These are phyloP conservation scores for Barnettozyma sp. DNA, from an alignment of 805 yeast species.

Conservation along the genomic window DNA sequence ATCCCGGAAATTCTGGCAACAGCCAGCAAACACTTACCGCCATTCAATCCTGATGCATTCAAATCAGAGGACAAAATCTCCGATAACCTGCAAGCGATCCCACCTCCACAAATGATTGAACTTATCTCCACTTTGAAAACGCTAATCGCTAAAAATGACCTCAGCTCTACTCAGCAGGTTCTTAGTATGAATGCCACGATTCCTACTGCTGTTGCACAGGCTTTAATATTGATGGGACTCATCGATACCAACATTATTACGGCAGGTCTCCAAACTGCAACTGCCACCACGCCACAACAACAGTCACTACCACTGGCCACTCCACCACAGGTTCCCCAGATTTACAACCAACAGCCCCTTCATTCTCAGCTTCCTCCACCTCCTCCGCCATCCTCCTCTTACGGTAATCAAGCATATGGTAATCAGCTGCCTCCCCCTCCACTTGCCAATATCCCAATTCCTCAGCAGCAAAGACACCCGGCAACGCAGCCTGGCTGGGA, in stretches of 20 bases:
- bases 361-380: too few relatives aligned
- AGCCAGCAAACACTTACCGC: conserved; percentile 54
- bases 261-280: conserved; percentile 33
- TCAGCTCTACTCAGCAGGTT: conserved; percentile 45
- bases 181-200: conserved; percentile 47
- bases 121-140: conserved; percentile 59
- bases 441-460: neutral
- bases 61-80: conserved; percentile 51
- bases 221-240: conserved; percentile 69
- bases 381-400: too few relatives aligned
- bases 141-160: conserved; percentile 22
- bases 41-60: conserved; percentile 38
- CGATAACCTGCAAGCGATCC: conserved; percentile 52
- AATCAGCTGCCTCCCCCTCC: conserved; percentile 1
- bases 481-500: conserved; percentile 10
- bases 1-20: conserved; percentile 43
- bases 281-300: conserved; percentile 2
- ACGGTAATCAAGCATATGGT: too few relatives aligned
- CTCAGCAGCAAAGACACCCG: conserved; percentile 3
- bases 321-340: neutral
- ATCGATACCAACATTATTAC: conserved; percentile 63
- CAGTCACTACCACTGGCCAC: too few relatives aligned
- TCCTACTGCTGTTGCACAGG: conserved; percentile 66
- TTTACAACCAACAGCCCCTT: conserved; percentile 4
- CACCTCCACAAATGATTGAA: conserved; percentile 67